Base-by-base conservation (phyloP, 225 moss, liverwort and hornwort genomes). In the Pleurozium schreberi region DNA sequence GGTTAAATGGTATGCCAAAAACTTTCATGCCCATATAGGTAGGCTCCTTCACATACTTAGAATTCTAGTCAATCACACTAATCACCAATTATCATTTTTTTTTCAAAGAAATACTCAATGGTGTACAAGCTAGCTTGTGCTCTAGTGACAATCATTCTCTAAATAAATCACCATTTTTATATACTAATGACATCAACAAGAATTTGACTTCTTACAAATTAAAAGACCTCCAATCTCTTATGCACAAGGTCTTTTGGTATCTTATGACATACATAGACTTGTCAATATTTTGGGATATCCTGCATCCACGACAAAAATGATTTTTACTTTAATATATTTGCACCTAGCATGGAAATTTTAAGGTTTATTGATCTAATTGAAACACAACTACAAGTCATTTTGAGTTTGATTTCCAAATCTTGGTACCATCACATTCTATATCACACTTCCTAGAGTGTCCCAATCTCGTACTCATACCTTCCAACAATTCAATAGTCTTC, bases 241-340 rank as follows among this genome's bases (percentile, higher is more conserved):
- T 49, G 31, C 18, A 49, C 33, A 49, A 19, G 19, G 33, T 19
- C 11, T 11, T 31, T 18, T 2, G 31, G 12, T 75, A 31, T 49
- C 31, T 18, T 33, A 49, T 33, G 33, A 33, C 19, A 75, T 33
- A 7, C 1, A 31, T 31, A 75, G 19, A 33, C 12, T 31, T 19
- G 4, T 47, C 31, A 75, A 20, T 75, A 49, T 31, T 74, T 31
- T 31, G 11, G 7, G 1, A 43, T 18, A 47, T 49, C 7, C 19
- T 30, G 2, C 12, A 11, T 12, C 1, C 1, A 31, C 31, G 7
- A 49, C 19, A 49, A 19, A 49, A 49, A 30, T 47, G 2, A 16
- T 30, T 49, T 31, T 49, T 1, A 19, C 18, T 49, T 47, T 11
- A 12, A 0, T 0, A 19, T 12, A 74, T 74, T 0, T 18, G 3